Evolutionary conservation across 2,329 filamentous ascomycete genomes (phyloP).

Genomic region (Eutypella sp.): DNA sequence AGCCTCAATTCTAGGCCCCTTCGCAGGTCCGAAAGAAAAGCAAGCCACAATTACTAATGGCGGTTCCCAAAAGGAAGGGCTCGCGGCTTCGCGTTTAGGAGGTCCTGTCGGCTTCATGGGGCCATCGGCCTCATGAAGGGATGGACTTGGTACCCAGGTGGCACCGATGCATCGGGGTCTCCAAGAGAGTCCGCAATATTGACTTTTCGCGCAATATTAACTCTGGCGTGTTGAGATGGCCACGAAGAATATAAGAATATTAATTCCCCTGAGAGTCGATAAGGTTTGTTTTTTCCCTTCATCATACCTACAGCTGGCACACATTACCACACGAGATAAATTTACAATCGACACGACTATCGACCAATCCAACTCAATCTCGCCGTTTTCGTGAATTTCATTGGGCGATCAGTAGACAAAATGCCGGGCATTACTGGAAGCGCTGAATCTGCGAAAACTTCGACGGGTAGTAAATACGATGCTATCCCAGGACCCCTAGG

Average conservation of each 20-base stretch:
- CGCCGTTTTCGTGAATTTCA: not conserved
- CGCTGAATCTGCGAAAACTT: too few relatives aligned
- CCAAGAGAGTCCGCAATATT: conserved; percentile 1
- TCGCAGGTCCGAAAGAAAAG: not conserved
- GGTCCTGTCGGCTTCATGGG: not conserved
- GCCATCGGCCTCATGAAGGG: too few relatives aligned
- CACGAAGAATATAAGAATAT: too few relatives aligned
- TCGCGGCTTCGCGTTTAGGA: not conserved
- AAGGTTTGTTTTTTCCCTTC: too few relatives aligned
- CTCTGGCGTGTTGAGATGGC: too few relatives aligned
- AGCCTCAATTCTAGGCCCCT: not conserved
- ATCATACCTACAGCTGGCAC: not conserved
- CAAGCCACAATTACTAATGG: not conserved
- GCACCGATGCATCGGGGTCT: not conserved
- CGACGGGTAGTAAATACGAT: conserved; percentile 29
- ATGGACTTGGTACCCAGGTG: too few relatives aligned
- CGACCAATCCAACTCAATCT: not conserved
- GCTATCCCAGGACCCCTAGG: conserved; percentile 34
- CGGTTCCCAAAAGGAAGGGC: not conserved
- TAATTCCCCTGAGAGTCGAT: not conserved
- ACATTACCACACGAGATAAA: too few relatives aligned
- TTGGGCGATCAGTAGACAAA: conserved; percentile 17
- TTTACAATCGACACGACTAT: not conserved
- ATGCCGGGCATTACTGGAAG: conserved; percentile 30
- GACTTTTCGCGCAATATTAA: not conserved